phyloP scores from a whole-genome alignment of 805 yeast genomes.

The Diddensiella santjacobensis region DNA sequence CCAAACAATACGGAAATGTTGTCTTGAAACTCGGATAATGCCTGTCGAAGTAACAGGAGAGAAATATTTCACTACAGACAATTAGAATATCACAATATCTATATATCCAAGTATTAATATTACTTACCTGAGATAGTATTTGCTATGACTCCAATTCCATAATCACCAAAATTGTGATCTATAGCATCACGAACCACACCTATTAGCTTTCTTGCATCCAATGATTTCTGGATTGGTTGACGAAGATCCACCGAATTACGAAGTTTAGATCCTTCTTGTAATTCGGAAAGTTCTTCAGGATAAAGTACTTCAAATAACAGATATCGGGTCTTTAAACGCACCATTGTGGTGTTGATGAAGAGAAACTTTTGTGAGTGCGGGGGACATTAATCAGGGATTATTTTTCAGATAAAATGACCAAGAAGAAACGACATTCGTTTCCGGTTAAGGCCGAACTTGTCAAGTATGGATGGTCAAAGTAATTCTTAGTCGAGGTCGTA shows the following conservation, averaged over 20 bases:
- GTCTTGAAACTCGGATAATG: conserved; percentile 71
- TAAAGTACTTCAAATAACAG: conserved; percentile 73
- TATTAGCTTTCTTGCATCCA: conserved; percentile 49
- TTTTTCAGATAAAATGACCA: conserved; percentile 6
- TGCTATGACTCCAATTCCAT: conserved; percentile 64
- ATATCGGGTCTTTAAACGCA: conserved; percentile 81
- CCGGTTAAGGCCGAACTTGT: conserved; percentile 4
- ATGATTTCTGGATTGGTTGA: conserved; percentile 15
- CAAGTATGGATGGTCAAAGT: conserved; percentile 1
- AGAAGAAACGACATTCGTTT: background rate
- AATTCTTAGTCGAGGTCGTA: background rate
- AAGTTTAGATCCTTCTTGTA: background rate
- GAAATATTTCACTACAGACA: conserved; percentile 60
- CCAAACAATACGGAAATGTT: conserved; percentile 55
- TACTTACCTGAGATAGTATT: conserved; percentile 43
- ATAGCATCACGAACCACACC: conserved; percentile 54
- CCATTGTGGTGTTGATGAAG: too few species aligned
- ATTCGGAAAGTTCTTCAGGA: conserved; percentile 43
- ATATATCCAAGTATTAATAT: background rate
- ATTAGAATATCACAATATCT: too few species aligned
- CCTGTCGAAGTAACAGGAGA: conserved; percentile 81
- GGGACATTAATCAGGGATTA: too few species aligned
- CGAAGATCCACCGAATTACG: background rate
- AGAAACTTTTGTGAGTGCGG: too few species aligned
- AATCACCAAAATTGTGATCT: conserved; percentile 70